These are phyloP conservation scores for Xylariaceae sp. DNA, from an alignment of 2,329 filamentous ascomycete species.

Conservation along the genomic window DNA sequence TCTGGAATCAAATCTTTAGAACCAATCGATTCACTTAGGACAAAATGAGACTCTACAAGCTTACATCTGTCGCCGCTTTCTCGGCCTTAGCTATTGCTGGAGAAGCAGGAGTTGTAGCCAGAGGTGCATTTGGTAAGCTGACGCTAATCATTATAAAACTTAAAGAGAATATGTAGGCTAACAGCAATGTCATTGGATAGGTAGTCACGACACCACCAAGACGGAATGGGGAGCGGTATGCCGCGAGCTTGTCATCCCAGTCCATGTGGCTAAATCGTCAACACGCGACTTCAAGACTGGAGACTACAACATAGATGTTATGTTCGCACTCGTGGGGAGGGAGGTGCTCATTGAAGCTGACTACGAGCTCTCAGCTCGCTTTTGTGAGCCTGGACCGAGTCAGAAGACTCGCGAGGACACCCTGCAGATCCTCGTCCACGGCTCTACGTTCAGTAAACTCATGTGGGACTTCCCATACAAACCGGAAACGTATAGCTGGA, in stretches of 20 bases:
- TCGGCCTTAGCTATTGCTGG: no score
- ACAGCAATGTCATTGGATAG: no score
- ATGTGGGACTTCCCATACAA: constrained; percentile 34
- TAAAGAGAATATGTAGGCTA: no score
- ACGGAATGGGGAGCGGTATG: not conserved
- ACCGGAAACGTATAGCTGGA: constrained; percentile 32
- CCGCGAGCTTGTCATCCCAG: constrained; percentile 11
- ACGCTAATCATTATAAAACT: no score
- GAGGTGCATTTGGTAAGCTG: no score
- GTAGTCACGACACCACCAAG: not conserved
- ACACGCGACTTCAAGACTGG: constrained; percentile 15
- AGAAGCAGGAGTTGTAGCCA: no score
- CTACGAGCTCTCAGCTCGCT: constrained; percentile 27
- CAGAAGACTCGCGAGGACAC: constrained; percentile 15
- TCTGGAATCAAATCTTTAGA: no score
- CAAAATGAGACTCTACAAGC: no score
- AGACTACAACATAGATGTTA: constrained; percentile 19
- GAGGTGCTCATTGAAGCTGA: constrained; percentile 25
- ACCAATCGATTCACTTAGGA: no score
- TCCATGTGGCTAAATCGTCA: constrained; percentile 22
- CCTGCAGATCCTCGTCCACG: constrained; percentile 31
- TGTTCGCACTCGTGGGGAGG: constrained; percentile 20
- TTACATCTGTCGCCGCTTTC: no score
- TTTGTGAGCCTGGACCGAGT: constrained; percentile 24
- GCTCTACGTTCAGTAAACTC: constrained; percentile 32